Evolutionary conservation across 495 filamentous ascomycete species (phyloP).

Genomic region (Talaromyces proteolyticus): DNA sequence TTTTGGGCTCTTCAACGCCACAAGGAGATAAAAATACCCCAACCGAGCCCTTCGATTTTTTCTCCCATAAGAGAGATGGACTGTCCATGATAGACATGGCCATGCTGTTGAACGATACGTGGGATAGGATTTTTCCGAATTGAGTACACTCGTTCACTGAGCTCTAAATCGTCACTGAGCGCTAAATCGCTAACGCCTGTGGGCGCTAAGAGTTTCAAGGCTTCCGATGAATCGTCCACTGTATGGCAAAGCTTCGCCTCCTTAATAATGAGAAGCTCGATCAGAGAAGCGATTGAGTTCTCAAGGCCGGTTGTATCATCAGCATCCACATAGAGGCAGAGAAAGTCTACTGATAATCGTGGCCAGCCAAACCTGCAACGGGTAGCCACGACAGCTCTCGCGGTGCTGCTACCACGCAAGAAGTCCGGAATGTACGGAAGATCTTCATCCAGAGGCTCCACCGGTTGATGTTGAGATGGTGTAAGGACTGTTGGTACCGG

Average conservation of each 20-base stretch:
- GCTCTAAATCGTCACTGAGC: background rate
- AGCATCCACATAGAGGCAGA: conserved; percentile 7
- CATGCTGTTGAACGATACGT: background rate
- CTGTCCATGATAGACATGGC: conserved; percentile 3
- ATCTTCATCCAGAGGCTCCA: conserved; percentile 4
- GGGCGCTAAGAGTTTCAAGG: background rate
- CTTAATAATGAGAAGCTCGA: background rate
- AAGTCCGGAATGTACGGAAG: background rate
- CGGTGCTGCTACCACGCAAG: background rate
- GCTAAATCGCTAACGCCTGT: background rate
- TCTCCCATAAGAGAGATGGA: conserved; percentile 7
- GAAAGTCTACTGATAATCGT: conserved; percentile 1
- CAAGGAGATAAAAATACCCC: conserved; percentile 5
- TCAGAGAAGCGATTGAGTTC: background rate
- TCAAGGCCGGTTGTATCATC: background rate
- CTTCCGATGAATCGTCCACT: background rate
- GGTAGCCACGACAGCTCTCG: conserved; percentile 4
- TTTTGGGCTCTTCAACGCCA: background rate
- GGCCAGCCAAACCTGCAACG: conserved; percentile 6
- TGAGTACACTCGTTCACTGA: background rate
- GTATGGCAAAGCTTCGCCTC: background rate
- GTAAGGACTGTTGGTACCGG: background rate
- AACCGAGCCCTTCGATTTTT: conserved; percentile 8
- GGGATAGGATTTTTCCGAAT: background rate
- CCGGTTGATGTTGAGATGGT: background rate